Evolutionary conservation across 2,329 filamentous ascomycete species (phyloP).

Genomic region (Diaporthe longicolla): DNA sequence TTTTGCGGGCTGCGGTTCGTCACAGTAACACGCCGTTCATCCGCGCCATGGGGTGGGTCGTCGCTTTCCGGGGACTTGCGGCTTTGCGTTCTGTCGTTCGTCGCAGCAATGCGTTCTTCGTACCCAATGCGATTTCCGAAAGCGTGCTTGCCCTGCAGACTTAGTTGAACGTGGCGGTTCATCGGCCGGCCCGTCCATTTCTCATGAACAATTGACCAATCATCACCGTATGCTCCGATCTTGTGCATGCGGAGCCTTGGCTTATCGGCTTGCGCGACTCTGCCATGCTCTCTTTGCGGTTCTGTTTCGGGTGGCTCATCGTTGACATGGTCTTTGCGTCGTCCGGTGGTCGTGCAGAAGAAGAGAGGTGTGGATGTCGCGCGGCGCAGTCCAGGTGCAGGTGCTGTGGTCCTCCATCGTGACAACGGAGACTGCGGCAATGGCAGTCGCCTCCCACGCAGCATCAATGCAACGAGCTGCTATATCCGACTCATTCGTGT

Average conservation of each 20-base stretch:
- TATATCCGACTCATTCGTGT: constrained; percentile 41
- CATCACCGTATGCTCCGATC: constrained; percentile 2
- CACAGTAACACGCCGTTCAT: background rate
- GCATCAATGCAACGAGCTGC: constrained; percentile 42
- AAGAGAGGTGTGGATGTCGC: background rate
- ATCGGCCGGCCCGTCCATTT: background rate
- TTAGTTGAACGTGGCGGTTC: background rate
- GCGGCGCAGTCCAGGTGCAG: background rate
- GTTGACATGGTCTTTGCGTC: background rate
- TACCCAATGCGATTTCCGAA: background rate
- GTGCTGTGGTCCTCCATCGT: constrained; percentile 40
- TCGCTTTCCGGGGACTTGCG: background rate
- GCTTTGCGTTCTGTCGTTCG: background rate
- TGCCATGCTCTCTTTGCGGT: background rate
- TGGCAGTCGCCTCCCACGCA: constrained; percentile 41
- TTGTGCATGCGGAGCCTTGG: constrained; percentile 1
- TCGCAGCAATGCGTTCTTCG: background rate
- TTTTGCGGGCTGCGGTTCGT: background rate
- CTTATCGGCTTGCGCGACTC: background rate
- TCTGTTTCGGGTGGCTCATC: background rate
- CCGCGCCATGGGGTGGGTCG: background rate
- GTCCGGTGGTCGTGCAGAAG: constrained; percentile 19
- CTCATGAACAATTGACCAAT: background rate
- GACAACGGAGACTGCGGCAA: constrained; percentile 42
- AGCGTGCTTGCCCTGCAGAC: background rate